These are phyloP conservation scores for Inosperma sp. DNA, from an alignment of 768 basidiomycete species.

Conservation along the genomic window DNA sequence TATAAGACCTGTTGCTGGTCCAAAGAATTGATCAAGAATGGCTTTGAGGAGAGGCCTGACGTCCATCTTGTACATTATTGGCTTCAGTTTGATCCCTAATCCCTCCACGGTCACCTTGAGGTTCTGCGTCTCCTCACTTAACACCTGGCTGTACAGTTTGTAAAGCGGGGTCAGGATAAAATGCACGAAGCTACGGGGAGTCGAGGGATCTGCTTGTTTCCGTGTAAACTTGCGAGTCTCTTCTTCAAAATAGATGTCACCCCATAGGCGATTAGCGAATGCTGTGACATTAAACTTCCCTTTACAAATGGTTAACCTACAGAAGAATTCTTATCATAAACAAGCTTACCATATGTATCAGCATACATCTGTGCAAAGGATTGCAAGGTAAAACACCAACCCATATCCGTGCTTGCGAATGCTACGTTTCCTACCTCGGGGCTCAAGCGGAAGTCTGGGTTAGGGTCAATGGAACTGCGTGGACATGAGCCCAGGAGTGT, in stretches of 20 bases:
- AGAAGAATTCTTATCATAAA: neutral
- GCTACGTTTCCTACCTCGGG: conserved; percentile 96
- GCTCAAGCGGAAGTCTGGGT: conserved; percentile 82
- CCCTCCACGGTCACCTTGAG: conserved; percentile 73
- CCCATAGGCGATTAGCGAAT: conserved; percentile 93
- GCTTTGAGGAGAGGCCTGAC: conserved; percentile 91
- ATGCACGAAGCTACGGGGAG: conserved; percentile 84
- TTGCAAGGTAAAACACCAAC: conserved; percentile 92
- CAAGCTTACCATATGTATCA: conserved; percentile 72
- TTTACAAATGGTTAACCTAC: conserved; percentile 21
- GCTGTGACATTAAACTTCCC: conserved; percentile 77
- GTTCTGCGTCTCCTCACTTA: conserved; percentile 90
- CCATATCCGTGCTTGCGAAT: conserved; percentile 96
- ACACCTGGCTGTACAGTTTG: conserved; percentile 92
- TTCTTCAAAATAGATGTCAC: conserved; percentile 90
- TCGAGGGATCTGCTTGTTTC: conserved; percentile 75
- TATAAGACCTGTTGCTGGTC: conserved; percentile 80
- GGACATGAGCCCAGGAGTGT: conserved; percentile 6
- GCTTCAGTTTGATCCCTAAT: conserved; percentile 83
- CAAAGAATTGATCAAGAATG: conserved; percentile 94
- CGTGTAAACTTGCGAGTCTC: conserved; percentile 86
- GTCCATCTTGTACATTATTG: conserved; percentile 98
- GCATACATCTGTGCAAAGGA: conserved; percentile 98
- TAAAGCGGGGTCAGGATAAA: conserved; percentile 96
- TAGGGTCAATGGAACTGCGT: conserved; percentile 84